Conservation (phyloP, 2,329 filamentous ascomycete species). For the Biscogniauxia marginata region DNA sequence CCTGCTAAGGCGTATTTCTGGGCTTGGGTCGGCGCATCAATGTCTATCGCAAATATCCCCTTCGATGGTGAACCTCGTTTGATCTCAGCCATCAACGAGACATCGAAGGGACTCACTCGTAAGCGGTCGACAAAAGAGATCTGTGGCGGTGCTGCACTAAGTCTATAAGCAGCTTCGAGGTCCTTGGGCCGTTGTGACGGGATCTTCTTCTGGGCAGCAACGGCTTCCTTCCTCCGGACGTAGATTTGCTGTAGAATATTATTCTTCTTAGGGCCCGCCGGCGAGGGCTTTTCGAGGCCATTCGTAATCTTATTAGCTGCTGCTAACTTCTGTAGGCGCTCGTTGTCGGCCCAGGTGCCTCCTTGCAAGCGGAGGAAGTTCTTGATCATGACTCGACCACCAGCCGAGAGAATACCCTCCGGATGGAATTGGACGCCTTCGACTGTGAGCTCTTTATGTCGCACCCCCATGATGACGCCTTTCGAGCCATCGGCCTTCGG, state of each 20-base stretch:
- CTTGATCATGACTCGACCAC: constrained; percentile 83
- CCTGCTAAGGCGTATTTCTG: constrained; percentile 89
- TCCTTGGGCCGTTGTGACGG: constrained; percentile 82
- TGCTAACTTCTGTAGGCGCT: constrained; percentile 49
- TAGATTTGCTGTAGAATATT: constrained; percentile 95
- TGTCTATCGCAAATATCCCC: constrained; percentile 83
- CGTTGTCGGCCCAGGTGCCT: constrained; percentile 87
- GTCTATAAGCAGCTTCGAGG: constrained; percentile 80
- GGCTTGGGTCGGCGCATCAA: constrained; percentile 87
- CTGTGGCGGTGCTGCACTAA: constrained; percentile 80
- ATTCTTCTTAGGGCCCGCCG: constrained; percentile 56
- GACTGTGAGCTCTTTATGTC: constrained; percentile 86
- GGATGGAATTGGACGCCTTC: constrained; percentile 98
- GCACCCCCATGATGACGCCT: constrained; percentile 93
- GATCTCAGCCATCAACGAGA: constrained; percentile 96
- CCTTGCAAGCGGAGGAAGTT: constrained; percentile 89
- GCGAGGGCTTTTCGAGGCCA: constrained; percentile 25
- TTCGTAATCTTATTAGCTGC: constrained; percentile 28
- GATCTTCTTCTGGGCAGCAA: constrained; percentile 77
- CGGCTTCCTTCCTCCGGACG: constrained; percentile 70
- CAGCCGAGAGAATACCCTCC: constrained; percentile 90
- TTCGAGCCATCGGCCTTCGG: constrained; percentile 72
- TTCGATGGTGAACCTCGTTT: constrained; percentile 97
- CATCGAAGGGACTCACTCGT: constrained; percentile 76
- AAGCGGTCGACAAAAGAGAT: constrained; percentile 78